phyloP scores from a whole-genome alignment of 148 eudicot species.

The Oxyria digyna region DNA sequence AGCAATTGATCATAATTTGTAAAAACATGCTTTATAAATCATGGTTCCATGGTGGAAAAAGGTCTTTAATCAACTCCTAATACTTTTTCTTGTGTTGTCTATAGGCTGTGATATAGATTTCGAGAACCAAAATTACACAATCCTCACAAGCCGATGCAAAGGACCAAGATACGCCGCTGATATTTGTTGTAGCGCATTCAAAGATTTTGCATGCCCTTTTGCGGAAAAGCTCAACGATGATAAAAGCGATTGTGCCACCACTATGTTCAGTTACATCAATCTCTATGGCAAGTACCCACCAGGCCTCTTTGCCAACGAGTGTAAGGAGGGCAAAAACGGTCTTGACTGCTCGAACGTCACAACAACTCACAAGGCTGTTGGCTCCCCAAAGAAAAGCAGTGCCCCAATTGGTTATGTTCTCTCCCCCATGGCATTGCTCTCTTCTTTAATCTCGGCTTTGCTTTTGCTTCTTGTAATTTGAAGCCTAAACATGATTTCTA shows the following conservation, averaged over 20 bases:
- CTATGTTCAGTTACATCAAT: conserved; percentile 54
- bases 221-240: conserved; percentile 27
- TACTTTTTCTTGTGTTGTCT: conserved; percentile 3
- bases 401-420: background rate
- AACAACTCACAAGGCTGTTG: background rate
- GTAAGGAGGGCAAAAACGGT: conserved; percentile 34
- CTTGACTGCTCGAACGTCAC: conserved; percentile 26
- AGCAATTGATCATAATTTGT: too few relatives aligned
- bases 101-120: conserved; percentile 47
- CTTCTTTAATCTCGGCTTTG: background rate
- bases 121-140: conserved; percentile 43
- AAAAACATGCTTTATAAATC: too few relatives aligned
- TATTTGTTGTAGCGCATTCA: conserved; percentile 42
- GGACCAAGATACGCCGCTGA: conserved; percentile 37
- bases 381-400: background rate
- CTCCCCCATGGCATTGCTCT: background rate
- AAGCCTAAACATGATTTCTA: background rate
- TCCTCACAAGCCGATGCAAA: conserved; percentile 51
- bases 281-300: conserved; percentile 54
- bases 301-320: conserved; percentile 46
- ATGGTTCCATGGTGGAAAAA: too few relatives aligned
- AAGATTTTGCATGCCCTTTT: conserved; percentile 42
- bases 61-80: background rate
- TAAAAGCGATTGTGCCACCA: conserved; percentile 37
- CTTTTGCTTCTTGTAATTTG: background rate